Evolutionary conservation across 139 green algal species (phyloP), one percentile per base, ranked within the genome.

Genomic region (Chlorella sp.): DNA sequence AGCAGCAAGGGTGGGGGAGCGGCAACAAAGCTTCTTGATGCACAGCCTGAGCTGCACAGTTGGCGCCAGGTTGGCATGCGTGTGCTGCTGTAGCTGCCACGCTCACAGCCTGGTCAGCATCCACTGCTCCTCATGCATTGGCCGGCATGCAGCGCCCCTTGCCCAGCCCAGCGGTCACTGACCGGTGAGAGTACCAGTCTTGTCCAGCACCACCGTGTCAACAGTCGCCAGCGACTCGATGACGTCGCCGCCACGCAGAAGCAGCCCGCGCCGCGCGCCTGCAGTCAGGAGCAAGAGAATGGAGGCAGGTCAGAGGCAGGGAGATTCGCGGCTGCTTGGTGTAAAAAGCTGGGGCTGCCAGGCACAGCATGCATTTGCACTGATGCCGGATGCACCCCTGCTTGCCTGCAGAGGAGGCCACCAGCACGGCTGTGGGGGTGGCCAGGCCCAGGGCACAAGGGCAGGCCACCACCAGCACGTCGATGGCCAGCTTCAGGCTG

Each of bases 381-480:
- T n/a, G n/a, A n/a, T n/a, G n/a, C n/a, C n/a, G n/a, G n/a, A n/a
- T n/a, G 11, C 11, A 55, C 51, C 51, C 51, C 51, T 60, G 11
- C 68, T 60, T 64, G 30, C 47, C 76, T 38, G 95, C 55, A 0
- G 85, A 93, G 12, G 93, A 95, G 4, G 92, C 97, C 1, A 99
- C 97, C 57, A 99, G 89, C 60, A 99, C 95, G 0, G 96, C 97
- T 17, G 97, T 99, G 23, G 97, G 97, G 7, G 97, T 98, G 47
- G 97, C 97, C 16, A 99, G 89, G n/a, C 97, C 97, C 57, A 99
- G 91, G 1, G 97, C 97, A 84, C 97, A 99, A 21, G 97, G 97
- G 88, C 97, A 99, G 25, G 97, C 97, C 21, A 99, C 95, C 68
- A 99, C 96, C 78, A 99, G 89, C 75, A 99, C 97, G 71, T 98